These are phyloP conservation scores for Zymoseptoria tritici DNA, from an alignment of 2,329 filamentous ascomycete species.

Conservation along the genomic window DNA sequence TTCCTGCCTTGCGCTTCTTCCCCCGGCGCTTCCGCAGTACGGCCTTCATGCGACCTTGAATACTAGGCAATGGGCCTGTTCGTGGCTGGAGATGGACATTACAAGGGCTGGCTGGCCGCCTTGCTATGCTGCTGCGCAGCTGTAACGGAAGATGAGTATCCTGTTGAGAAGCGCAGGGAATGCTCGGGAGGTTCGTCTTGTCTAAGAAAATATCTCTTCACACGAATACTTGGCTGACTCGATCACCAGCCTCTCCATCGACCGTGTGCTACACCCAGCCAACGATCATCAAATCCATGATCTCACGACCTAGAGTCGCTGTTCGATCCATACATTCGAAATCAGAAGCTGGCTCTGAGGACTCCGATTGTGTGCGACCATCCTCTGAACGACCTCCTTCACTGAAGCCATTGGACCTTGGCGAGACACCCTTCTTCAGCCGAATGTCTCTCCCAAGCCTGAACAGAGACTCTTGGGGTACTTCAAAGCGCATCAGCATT, in stretches of 20 bases:
- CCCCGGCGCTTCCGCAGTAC: slow-evolving; percentile 1
- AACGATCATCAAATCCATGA: slow-evolving; percentile 13
- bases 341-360: slow-evolving; percentile 8
- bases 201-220: neutral
- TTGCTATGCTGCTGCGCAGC: slow-evolving; percentile 29
- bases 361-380: slow-evolving; percentile 15
- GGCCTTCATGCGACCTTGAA: slow-evolving; percentile 16
- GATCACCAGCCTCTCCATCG: slow-evolving; percentile 6
- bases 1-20: slow-evolving; percentile 1
- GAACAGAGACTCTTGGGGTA: slow-evolving; percentile 14
- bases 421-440: slow-evolving; percentile 15
- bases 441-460: slow-evolving; percentile 11
- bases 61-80: slow-evolving; percentile 28
- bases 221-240: neutral
- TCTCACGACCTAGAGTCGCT: slow-evolving; percentile 6
- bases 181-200: neutral
- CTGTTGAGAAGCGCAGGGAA: slow-evolving; percentile 11
- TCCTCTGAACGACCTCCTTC: slow-evolving; percentile 18
- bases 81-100: slow-evolving; percentile 23
- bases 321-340: neutral
- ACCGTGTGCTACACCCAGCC: slow-evolving; percentile 20
- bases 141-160: slow-evolving; percentile 24
- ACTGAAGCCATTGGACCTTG: slow-evolving; percentile 18
- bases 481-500: slow-evolving; percentile 19
- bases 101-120: slow-evolving; percentile 29